Evolutionary conservation across 148 eudicot species (phyloP).

Genomic region (Heliosperma pusillum): DNA sequence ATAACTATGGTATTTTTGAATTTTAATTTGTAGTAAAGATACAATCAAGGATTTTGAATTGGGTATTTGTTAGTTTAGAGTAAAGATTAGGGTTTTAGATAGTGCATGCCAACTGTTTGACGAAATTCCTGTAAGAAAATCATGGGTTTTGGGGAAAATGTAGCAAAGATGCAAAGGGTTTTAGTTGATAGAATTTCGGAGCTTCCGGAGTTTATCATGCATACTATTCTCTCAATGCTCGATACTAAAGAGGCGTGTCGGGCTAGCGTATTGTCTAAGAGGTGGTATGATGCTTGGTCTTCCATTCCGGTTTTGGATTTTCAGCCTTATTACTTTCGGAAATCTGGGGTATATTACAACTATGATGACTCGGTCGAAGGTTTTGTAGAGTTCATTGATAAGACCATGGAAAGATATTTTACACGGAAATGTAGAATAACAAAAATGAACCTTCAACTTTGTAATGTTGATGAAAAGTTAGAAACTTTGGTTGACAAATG

Average conservation of each 20-base stretch:
- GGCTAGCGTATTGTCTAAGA: background rate
- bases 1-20: too few relatives aligned
- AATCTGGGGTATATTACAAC: too few relatives aligned
- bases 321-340: background rate
- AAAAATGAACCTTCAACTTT: background rate
- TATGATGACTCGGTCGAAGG: too few relatives aligned
- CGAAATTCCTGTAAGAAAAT: constrained; percentile 1
- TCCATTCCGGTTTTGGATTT: background rate
- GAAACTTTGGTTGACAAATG: background rate
- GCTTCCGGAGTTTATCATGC: background rate
- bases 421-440: background rate
- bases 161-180: constrained; percentile 12
- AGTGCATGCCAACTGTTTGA: constrained; percentile 4
- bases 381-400: background rate
- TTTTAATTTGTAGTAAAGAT: too few relatives aligned
- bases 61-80: too few relatives aligned
- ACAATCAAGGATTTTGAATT: too few relatives aligned
- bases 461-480: background rate
- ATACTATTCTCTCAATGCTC: background rate
- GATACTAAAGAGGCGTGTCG: background rate
- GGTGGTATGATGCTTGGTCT: constrained; percentile 1
- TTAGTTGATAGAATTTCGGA: background rate
- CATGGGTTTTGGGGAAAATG: background rate
- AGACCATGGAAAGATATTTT: constrained; percentile 7
- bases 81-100: too few relatives aligned